Base-by-base conservation (phyloP, 106 monocot genomes). In the Allium cepa region DNA sequence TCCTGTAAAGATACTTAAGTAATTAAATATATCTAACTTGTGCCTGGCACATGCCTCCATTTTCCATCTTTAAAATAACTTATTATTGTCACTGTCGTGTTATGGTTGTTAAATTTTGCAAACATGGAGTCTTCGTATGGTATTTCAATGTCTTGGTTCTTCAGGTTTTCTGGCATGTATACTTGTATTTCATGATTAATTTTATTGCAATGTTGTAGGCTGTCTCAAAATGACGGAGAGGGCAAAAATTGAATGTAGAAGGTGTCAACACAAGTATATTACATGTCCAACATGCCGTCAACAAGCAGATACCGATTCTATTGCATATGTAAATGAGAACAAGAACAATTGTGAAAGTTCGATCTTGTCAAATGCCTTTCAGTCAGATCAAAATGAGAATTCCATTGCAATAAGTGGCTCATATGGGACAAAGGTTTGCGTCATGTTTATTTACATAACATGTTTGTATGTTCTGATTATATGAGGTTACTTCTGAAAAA, bases 201-300 rank as follows among this genome's bases (percentile, higher is more conserved):
- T 27, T 36, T 36, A 36, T 36, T 36, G 36, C 36, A 55, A 63
- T 3, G 17, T 80, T 69, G 22, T 77, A 97, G 97, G 97, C 56
- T 97, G 82, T 83, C 84, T 97, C 62, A 58, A 82, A 50, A 73
- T 97, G 80, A 85, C 84, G 56, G 97, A 97, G 62, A 64, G 77
- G 50, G 70, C 72, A 71, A 59, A 66, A n/a, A 22, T 68, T 57
- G 77, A 64, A 26, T 69, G 57, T 53, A 76, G 85, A 46, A 88
- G 75, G 78, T 65, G 16, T 68, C 72, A 74, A 59, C 78, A 73
- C 68, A 89, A 92, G 74, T 97, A 92, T 92, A 77, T 92, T 58
- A 84, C 88, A 82, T 96, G 96, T 62, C 96, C 96, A 17, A 92
- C 91, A 60, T 96, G 96, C 62, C 96, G 96, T 63, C 91, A 86